phyloP scores from a whole-genome alignment of 148 eudicot genomes.

The Talinum fruticosum region DNA sequence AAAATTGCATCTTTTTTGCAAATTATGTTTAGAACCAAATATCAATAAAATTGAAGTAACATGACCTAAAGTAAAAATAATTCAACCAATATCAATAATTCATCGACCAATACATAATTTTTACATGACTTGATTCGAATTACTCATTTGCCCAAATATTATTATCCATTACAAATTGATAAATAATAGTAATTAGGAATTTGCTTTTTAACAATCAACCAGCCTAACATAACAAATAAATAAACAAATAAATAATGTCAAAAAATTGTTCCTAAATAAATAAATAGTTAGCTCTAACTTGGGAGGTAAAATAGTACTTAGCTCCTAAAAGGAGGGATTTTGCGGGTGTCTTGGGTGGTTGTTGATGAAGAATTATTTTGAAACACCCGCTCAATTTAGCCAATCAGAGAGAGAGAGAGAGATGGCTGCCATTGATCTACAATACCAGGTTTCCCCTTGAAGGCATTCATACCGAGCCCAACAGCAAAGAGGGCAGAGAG shows the following conservation, averaged over 20 bases:
- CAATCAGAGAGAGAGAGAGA: slow-evolving; percentile 8
- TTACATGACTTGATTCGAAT: too few relatives aligned
- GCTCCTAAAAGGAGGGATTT: neutral
- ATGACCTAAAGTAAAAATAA: too few relatives aligned
- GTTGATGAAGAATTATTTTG: neutral
- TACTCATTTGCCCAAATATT: too few relatives aligned
- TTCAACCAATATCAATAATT: too few relatives aligned
- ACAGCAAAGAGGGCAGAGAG: neutral
- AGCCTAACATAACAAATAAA: too few relatives aligned
- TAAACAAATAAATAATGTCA: neutral
- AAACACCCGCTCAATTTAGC: slow-evolving; percentile 16
- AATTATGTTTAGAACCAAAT: too few relatives aligned
- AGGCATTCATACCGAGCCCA: neutral
- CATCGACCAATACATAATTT: too few relatives aligned
- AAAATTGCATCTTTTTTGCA: too few relatives aligned
- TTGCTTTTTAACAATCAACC: too few relatives aligned
- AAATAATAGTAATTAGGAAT: too few relatives aligned
- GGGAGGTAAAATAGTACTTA: neutral
- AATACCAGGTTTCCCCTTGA: neutral
- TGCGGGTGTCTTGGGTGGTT: neutral
- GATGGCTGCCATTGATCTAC: neutral
- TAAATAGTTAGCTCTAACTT: neutral
- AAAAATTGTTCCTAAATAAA: neutral
- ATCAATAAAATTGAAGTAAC: too few relatives aligned
- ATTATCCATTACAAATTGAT: too few relatives aligned